Evolutionary conservation across 2,329 filamentous ascomycete species (phyloP).

Genomic region (Apiospora pterosperma): DNA sequence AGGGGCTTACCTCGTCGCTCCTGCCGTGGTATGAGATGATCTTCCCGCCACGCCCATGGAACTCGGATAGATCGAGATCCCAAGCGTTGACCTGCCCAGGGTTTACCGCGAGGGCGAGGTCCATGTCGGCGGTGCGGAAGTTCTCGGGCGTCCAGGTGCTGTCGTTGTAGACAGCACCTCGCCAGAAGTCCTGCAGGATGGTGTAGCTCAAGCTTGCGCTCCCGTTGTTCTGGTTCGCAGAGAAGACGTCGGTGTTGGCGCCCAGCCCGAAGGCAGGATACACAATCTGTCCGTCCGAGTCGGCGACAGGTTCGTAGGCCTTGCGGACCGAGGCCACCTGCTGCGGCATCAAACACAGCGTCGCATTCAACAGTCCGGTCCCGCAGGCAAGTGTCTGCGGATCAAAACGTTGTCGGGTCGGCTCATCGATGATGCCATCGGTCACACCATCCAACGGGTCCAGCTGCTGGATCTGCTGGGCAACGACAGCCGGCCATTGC

Average conservation of each 20-base stretch:
- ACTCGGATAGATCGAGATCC: conserved; percentile 11
- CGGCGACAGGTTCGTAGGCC: conserved; percentile 14
- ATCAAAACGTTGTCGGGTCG: conserved; percentile 32
- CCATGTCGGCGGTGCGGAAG: conserved; percentile 14
- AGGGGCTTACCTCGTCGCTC: conserved; percentile 12
- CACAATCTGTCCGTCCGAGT: conserved; percentile 10
- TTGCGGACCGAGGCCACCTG: conserved; percentile 14
- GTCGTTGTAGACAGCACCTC: conserved; percentile 15
- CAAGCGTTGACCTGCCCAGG: conserved; percentile 13
- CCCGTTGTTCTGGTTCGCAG: conserved; percentile 14
- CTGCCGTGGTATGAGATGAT: conserved; percentile 17
- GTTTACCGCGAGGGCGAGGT: conserved; percentile 11
- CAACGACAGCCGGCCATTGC: conserved; percentile 32
- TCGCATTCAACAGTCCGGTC: conserved; percentile 11
- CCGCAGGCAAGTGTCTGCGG: conserved; percentile 12
- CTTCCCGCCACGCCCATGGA: conserved; percentile 11
- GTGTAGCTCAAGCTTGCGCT: conserved; percentile 8
- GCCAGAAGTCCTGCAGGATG: conserved; percentile 17
- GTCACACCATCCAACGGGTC: conserved; percentile 36
- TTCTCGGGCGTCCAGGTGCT: conserved; percentile 13
- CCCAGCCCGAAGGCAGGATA: conserved; percentile 16
- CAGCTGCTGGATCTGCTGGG: conserved; percentile 37
- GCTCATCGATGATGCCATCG: conserved; percentile 39
- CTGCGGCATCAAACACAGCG: conserved; percentile 11
- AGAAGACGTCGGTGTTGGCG: conserved; percentile 14